A percentile compares a stretch with the other conserved stretches of the same genome.
These are phyloP conservation scores for Mangifera indica DNA, from an alignment of 345 rosid genomes.

Conservation along the genomic window DNA sequence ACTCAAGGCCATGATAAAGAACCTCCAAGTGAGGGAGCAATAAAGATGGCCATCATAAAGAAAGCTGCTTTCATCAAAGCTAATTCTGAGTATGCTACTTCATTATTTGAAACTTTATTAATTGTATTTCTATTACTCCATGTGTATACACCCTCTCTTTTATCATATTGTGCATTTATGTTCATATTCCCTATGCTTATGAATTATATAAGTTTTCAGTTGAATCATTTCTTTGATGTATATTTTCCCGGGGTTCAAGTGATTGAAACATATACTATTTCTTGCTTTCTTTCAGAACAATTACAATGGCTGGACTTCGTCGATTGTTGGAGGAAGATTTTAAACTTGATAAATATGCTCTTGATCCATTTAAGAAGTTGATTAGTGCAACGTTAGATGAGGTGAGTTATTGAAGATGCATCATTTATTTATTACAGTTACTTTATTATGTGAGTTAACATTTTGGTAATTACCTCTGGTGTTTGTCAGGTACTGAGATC, in stretches of 20 bases:
- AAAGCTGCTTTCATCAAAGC: constrained; percentile 60
- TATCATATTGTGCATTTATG: neutral
- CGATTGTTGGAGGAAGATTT: constrained; percentile 87
- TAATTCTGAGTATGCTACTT: constrained; percentile 64
- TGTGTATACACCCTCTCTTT: neutral
- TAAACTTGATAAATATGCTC: constrained; percentile 51
- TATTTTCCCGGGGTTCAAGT: neutral
- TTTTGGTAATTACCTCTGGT: constrained; percentile 11
- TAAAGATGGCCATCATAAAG: constrained; percentile 55
- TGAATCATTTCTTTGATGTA: neutral
- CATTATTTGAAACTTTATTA: constrained; percentile 13
- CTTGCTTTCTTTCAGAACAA: constrained; percentile 41
- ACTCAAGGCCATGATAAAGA: constrained; percentile 37
- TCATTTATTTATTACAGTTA: constrained; percentile 12
- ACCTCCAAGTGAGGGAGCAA: constrained; percentile 41
- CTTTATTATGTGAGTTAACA: neutral
- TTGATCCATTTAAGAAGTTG: constrained; percentile 70
- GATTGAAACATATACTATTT: constrained; percentile 11
- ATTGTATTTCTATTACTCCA: neutral
- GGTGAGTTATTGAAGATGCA: constrained; percentile 34
- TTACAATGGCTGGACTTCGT: constrained; percentile 81
- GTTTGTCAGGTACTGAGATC: constrained; percentile 45
- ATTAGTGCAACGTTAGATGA: constrained; percentile 60
- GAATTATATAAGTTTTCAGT: neutral
- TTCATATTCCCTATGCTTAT: constrained; percentile 2